Conservation (phyloP, 306 rosid genomes). For the Sphenostylis stenocarpa region DNA sequence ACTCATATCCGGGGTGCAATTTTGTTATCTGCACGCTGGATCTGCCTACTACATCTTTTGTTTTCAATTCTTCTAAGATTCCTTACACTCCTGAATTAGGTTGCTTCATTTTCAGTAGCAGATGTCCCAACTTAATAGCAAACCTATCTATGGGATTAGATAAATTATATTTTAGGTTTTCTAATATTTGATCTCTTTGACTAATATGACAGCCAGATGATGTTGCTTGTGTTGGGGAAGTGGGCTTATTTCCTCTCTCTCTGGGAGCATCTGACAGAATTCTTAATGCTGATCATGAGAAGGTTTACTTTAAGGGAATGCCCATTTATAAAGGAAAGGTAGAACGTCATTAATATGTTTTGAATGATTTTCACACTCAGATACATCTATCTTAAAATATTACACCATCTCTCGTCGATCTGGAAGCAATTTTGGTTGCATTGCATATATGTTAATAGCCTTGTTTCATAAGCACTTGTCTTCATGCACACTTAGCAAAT, state of each 20-base stretch:
- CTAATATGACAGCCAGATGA: conserved; percentile 63
- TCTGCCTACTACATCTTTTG: too few relatives aligned
- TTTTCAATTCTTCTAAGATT: too few relatives aligned
- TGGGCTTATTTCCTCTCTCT: conserved; percentile 59
- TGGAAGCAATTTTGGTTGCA: neutral
- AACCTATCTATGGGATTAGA: neutral
- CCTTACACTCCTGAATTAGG: too few relatives aligned
- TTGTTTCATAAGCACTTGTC: neutral
- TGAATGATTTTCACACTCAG: conserved; percentile 12
- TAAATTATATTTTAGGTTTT: neutral
- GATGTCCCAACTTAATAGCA: conserved; percentile 8
- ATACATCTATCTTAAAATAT: conserved; percentile 5
- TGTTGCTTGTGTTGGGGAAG: conserved; percentile 81
- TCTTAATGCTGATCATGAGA: conserved; percentile 79
- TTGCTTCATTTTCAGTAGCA: neutral
- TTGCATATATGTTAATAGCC: neutral
- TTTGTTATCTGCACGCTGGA: too few relatives aligned
- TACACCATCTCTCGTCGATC: neutral
- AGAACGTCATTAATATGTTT: conserved; percentile 20
- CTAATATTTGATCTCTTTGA: conserved; percentile 34
- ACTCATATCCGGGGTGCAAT: too few relatives aligned
- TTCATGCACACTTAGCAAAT: neutral
- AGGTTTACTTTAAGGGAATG: conserved; percentile 88
- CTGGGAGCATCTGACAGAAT: conserved; percentile 76
- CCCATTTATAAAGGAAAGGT: conserved; percentile 87